phyloP scores from a whole-genome alignment of 331 rosid species.

The Malus hybrid region DNA sequence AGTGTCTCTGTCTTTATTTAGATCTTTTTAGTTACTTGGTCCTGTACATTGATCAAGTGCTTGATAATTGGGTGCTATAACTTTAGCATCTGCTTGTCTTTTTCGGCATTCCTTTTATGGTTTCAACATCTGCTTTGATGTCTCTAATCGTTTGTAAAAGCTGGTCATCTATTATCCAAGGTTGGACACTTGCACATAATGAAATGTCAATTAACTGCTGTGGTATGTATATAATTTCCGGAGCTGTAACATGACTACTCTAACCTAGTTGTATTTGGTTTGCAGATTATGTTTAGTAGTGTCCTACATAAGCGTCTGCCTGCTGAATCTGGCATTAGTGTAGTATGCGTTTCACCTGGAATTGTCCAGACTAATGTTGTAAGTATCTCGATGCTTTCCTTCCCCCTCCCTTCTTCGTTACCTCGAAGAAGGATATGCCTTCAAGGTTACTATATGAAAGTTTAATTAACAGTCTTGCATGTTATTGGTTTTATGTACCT shows the following conservation, averaged over 20 bases:
- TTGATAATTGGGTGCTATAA: not conserved
- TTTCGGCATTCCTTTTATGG: too few relatives aligned
- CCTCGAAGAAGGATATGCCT: not conserved
- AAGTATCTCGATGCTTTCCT: constrained; percentile 29
- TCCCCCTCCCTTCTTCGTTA: not conserved
- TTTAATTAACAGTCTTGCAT: not conserved
- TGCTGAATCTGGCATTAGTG: constrained; percentile 74
- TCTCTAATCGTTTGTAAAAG: constrained; percentile 5
- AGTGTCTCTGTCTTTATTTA: not conserved
- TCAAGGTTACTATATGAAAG: not conserved
- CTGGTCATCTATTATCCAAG: not conserved
- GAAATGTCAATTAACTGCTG: constrained; percentile 15
- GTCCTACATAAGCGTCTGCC: constrained; percentile 77
- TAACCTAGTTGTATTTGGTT: not conserved
- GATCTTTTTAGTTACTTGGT: not conserved
- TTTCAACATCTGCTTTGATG: not conserved
- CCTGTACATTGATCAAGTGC: not conserved
- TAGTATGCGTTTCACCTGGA: constrained; percentile 90
- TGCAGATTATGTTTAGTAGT: constrained; percentile 92
- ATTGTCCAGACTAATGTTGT: constrained; percentile 94
- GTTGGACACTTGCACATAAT: constrained; percentile 8
- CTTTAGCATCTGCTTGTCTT: not conserved
- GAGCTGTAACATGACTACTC: not conserved
- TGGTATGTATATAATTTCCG: not conserved
- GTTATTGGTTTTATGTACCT: not conserved